Conservation (phyloP, 441 rosid genomes). For the Biscutella laevigata region DNA sequence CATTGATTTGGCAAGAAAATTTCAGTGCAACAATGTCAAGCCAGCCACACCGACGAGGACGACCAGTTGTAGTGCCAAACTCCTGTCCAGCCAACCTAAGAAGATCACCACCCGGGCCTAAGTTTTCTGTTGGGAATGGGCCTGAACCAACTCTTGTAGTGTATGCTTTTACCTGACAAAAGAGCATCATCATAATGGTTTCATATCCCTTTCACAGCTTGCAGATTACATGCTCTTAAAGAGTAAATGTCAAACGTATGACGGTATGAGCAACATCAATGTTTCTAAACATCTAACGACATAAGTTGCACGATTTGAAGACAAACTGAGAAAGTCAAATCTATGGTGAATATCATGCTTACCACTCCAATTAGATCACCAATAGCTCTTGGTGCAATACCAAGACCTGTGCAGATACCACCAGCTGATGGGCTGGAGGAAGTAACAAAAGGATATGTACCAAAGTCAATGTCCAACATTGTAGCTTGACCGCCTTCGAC, state of each 20-base stretch:
- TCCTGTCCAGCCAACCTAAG: conserved; percentile 86
- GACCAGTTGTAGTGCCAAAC: conserved; percentile 94
- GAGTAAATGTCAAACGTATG: not conserved
- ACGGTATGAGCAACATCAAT: not conserved
- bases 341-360: conserved; percentile 24
- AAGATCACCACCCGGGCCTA: conserved; percentile 77
- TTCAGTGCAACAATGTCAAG: conserved; percentile 86
- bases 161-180: conserved; percentile 83
- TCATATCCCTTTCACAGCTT: not conserved
- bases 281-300: not conserved
- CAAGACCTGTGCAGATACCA: conserved; percentile 91
- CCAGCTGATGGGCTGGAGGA: conserved; percentile 97
- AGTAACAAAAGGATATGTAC: conserved; percentile 96
- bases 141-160: conserved; percentile 96
- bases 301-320: not conserved
- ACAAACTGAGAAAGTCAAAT: not conserved
- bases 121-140: conserved; percentile 89
- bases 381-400: conserved; percentile 77
- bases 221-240: not conserved
- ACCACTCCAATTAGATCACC: conserved; percentile 96
- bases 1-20: conserved; percentile 79
- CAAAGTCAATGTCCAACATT: conserved; percentile 90
- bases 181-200: not conserved
- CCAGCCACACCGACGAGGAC: conserved; percentile 99
- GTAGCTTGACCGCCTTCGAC: conserved; percentile 99